Conservation (phyloP, 2,329 filamentous ascomycete species). For the Stagonosporopsis cucurbitacearum region DNA sequence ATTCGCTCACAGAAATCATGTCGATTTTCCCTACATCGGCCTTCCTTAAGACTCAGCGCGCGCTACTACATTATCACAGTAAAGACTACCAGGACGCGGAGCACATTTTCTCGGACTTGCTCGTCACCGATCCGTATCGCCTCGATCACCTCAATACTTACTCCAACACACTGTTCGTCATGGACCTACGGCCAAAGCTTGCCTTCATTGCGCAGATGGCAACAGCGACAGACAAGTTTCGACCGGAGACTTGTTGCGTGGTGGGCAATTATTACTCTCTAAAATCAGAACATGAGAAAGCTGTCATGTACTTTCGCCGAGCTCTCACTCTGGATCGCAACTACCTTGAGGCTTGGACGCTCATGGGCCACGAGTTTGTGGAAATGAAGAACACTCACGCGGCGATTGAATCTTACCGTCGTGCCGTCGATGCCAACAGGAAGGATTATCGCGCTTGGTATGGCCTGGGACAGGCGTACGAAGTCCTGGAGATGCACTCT, state of each 20-base stretch:
- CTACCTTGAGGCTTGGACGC: conserved; percentile 93
- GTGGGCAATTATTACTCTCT: conserved; percentile 97
- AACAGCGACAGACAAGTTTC: conserved; percentile 90
- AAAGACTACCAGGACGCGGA: conserved; percentile 75
- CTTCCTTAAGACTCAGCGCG: conserved; percentile 89
- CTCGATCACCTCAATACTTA: conserved; percentile 94
- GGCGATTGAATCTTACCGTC: conserved; percentile 93
- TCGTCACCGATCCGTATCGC: conserved; percentile 69
- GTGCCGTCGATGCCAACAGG: conserved; percentile 93
- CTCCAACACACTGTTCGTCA: conserved; percentile 95
- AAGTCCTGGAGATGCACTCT: conserved; percentile 96
- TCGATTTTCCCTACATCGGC: conserved; percentile 85
- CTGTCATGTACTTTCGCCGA: conserved; percentile 95
- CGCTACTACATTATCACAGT: conserved; percentile 86
- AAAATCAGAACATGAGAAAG: conserved; percentile 94
- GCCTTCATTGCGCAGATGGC: conserved; percentile 92
- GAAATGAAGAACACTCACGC: conserved; percentile 99
- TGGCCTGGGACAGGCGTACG: conserved; percentile 93
- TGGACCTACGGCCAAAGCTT: conserved; percentile 84
- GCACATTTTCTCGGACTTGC: conserved; percentile 71
- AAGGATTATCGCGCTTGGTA: conserved; percentile 99
- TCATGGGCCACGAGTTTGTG: conserved; percentile 99
- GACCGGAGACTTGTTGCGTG: conserved; percentile 95
- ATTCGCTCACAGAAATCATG: conserved; percentile 77
- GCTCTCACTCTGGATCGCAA: conserved; percentile 88